These are phyloP conservation scores for Boletus sp. DNA, from an alignment of 768 basidiomycete genomes.

Conservation along the genomic window DNA sequence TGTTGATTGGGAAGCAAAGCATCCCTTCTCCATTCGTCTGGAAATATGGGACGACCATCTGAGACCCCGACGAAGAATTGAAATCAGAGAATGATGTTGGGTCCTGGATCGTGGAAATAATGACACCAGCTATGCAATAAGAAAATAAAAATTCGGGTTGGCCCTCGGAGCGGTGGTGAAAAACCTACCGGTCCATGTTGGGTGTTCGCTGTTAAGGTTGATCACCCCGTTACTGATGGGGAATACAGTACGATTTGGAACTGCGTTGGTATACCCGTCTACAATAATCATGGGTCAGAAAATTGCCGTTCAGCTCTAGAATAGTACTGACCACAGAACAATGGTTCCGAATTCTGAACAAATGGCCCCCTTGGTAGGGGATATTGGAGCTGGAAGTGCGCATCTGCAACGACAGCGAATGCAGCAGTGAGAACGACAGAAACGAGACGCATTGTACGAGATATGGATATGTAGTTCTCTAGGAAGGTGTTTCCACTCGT, in stretches of 20 bases:
- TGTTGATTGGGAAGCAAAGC: constrained; percentile 66
- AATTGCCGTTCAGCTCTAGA: neutral
- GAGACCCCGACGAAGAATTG: constrained; percentile 36
- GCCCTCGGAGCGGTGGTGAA: neutral
- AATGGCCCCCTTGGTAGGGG: constrained; percentile 73
- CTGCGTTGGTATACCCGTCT: constrained; percentile 62
- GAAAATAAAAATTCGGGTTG: neutral
- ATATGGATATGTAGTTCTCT: too few species aligned
- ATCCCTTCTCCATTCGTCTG: constrained; percentile 52
- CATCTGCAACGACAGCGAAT: constrained; percentile 45
- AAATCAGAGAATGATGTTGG: constrained; percentile 68
- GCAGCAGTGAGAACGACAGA: constrained; percentile 35
- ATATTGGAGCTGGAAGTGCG: constrained; percentile 81
- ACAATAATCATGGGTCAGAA: constrained; percentile 1
- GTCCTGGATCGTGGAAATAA: constrained; percentile 53
- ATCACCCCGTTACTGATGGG: constrained; percentile 63
- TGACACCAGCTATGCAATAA: constrained; percentile 42
- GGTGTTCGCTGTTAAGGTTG: constrained; percentile 63
- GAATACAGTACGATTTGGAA: constrained; percentile 61
- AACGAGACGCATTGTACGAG: constrained; percentile 33
- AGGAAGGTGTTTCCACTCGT: neutral
- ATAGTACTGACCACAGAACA: constrained; percentile 60
- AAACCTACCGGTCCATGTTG: constrained; percentile 50
- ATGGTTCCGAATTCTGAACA: constrained; percentile 51
- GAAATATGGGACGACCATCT: constrained; percentile 46